Evolutionary conservation across 768 basidiomycete species (phyloP).

Genomic region (Pleurotus giganteus): DNA sequence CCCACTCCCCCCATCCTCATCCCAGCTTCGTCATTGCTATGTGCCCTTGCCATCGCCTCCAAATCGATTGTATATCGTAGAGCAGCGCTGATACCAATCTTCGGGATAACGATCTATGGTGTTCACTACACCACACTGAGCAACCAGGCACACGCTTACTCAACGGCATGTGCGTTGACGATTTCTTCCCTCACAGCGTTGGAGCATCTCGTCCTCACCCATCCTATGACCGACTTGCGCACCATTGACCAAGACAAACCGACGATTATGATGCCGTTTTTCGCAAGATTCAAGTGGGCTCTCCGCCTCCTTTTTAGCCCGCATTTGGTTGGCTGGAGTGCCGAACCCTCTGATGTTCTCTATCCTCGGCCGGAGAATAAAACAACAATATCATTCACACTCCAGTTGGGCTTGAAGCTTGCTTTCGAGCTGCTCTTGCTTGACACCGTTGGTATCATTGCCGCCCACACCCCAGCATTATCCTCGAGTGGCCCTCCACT

Average conservation of each 20-base stretch:
- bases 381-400: neutral
- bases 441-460: neutral
- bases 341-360: neutral
- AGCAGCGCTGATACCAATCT: neutral
- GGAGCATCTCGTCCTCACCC: neutral
- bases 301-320: neutral
- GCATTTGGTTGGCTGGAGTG: neutral
- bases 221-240: neutral
- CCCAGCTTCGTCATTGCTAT: neutral
- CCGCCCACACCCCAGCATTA: neutral
- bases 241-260: neutral
- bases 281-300: neutral
- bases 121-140: neutral
- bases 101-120: neutral
- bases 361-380: neutral
- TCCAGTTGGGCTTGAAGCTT: neutral
- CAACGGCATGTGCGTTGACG: neutral
- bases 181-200: neutral
- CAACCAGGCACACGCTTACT: neutral
- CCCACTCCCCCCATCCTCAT: neutral
- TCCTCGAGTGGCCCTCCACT: neutral
- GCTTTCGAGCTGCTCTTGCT: neutral
- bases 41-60: neutral
- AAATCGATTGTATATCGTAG: neutral
- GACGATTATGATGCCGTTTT: neutral